A percentile compares a stretch with the other conserved stretches of the same genome.
These are phyloP conservation scores for Alternaria incomplexa DNA, from an alignment of 2,329 filamentous ascomycete genomes.

Conservation along the genomic window DNA sequence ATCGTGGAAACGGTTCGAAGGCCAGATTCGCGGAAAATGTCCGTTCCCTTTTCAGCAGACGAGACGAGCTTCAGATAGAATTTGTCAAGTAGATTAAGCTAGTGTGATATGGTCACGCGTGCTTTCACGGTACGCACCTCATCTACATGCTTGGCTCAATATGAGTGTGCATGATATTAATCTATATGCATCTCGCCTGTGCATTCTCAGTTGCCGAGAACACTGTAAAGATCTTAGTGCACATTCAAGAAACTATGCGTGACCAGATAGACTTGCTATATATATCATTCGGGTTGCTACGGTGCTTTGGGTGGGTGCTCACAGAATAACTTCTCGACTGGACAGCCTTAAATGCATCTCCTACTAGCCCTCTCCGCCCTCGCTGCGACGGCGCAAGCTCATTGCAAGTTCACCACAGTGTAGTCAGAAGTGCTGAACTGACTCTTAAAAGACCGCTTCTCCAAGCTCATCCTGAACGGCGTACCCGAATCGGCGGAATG, in stretches of 20 bases:
- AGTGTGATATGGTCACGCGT: background rate
- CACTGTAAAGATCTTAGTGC: background rate
- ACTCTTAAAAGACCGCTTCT: constrained; percentile 27
- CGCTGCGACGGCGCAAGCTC: background rate
- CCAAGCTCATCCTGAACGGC: constrained; percentile 33
- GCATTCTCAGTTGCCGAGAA: background rate
- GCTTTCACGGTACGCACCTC: background rate
- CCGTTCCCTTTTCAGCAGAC: background rate
- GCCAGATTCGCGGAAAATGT: background rate
- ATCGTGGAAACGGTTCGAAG: background rate
- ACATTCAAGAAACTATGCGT: background rate
- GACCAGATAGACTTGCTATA: background rate
- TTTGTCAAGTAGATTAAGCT: background rate
- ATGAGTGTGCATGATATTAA: background rate
- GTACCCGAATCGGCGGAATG: constrained; percentile 48
- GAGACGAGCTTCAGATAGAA: background rate
- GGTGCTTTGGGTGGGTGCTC: background rate
- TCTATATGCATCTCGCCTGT: background rate
- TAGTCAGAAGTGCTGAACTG: background rate
- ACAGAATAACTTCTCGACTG: background rate
- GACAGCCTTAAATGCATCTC: background rate
- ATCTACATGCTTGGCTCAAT: background rate
- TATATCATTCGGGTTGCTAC: background rate
- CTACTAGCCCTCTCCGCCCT: background rate
- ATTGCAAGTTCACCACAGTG: background rate